Evolutionary conservation across 352 stramenopile genomes (phyloP).

Genomic region (Phytophthora rubi): DNA sequence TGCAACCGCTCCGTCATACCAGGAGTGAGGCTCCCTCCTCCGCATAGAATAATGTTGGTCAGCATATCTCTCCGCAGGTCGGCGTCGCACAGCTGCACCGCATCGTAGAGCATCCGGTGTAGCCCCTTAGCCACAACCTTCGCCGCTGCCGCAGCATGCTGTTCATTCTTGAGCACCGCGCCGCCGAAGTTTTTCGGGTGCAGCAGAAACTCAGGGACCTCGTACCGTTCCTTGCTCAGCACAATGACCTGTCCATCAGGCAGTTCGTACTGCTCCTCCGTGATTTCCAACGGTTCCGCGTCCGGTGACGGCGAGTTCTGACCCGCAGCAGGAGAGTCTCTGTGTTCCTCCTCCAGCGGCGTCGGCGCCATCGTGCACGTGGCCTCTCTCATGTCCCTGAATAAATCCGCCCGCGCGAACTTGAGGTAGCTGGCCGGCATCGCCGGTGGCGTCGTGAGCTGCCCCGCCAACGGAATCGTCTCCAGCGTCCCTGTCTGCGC

Average conservation of each 20-base stretch:
- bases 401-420: conserved; percentile 73
- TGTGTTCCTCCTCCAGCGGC: conserved; percentile 51
- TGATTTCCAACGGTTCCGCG: conserved; percentile 26
- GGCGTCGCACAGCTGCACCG: conserved; percentile 82
- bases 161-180: conserved; percentile 53
- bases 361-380: conserved; percentile 55
- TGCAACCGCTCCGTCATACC: conserved; percentile 86
- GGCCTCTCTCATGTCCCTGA: conserved; percentile 80
- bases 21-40: conserved; percentile 73
- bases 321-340: no score
- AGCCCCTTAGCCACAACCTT: conserved; percentile 71
- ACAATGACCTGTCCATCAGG: conserved; percentile 75
- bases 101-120: conserved; percentile 84
- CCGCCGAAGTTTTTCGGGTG: conserved; percentile 65
- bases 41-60: conserved; percentile 88
- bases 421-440: conserved; percentile 79
- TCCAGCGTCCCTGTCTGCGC: conserved; percentile 60
- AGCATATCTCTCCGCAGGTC: conserved; percentile 87
- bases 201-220: conserved; percentile 81
- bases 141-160: conserved; percentile 48
- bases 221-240: conserved; percentile 73
- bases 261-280: conserved; percentile 73
- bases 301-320: conserved; percentile 25
- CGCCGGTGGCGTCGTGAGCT: conserved; percentile 48
- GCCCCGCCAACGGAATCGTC: conserved; percentile 46